These are phyloP conservation scores for Penicillium sp. DNA, from an alignment of 2,329 filamentous ascomycete species.

Conservation along the genomic window DNA sequence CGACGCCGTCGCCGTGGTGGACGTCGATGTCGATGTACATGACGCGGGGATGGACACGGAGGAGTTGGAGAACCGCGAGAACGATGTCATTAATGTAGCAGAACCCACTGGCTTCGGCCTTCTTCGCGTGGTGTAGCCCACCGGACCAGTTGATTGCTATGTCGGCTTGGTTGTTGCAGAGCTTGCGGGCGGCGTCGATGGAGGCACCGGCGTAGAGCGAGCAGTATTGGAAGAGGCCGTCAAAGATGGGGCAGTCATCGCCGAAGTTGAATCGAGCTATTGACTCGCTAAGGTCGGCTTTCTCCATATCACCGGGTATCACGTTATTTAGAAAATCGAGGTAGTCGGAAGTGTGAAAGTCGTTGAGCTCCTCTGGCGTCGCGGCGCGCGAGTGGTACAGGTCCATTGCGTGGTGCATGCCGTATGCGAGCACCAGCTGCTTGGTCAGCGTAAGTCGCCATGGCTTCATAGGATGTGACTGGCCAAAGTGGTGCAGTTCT, in stretches of 20 bases:
- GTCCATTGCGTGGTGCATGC: slow-evolving; percentile 96
- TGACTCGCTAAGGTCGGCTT: slow-evolving; percentile 60
- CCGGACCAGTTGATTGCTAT: slow-evolving; percentile 99
- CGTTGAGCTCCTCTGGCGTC: slow-evolving; percentile 82
- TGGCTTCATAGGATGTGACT: slow-evolving; percentile 98
- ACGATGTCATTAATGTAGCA: slow-evolving; percentile 99
- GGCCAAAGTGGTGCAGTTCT: slow-evolving; percentile 95
- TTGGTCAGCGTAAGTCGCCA: slow-evolving; percentile 97
- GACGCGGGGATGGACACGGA: slow-evolving; percentile 81
- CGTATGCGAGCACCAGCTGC: slow-evolving; percentile 90
- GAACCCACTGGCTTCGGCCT: slow-evolving; percentile 90
- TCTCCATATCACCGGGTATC: slow-evolving; percentile 71
- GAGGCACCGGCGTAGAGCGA: slow-evolving; percentile 91
- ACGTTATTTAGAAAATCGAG: slow-evolving; percentile 83
- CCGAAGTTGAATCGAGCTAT: slow-evolving; percentile 81
- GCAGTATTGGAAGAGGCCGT: slow-evolving; percentile 93
- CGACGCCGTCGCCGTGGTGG: slow-evolving; percentile 88
- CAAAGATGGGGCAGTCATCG: slow-evolving; percentile 95
- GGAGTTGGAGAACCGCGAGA: slow-evolving; percentile 84
- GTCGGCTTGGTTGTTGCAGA: slow-evolving; percentile 84
- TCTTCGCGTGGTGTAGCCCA: slow-evolving; percentile 94
- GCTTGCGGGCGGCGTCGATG: slow-evolving; percentile 86
- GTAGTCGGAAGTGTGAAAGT: slow-evolving; percentile 89
- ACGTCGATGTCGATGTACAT: slow-evolving; percentile 96
- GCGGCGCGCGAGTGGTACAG: slow-evolving; percentile 84